A percentile compares a stretch with the other conserved stretches of the same genome.
Conservation (phyloP, 257 asterid genomes). For the Sherardia arvensis region DNA sequence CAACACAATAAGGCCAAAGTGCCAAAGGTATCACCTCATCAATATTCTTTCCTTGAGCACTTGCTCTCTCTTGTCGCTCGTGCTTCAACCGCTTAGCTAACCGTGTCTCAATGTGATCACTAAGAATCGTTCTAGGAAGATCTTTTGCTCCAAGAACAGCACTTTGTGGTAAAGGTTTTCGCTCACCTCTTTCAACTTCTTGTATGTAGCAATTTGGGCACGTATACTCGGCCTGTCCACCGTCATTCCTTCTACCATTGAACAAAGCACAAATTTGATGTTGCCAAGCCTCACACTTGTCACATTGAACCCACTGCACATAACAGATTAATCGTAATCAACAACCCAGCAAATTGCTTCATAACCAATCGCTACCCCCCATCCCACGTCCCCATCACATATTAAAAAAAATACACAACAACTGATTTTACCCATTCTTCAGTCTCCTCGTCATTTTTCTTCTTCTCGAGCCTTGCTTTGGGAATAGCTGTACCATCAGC, state of each 20-base stretch:
- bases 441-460: conserved; percentile 86
- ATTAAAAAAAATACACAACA: neutral
- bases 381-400: neutral
- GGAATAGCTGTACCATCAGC: conserved; percentile 65
- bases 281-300: conserved; percentile 99
- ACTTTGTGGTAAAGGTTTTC: conserved; percentile 76
- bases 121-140: conserved; percentile 82
- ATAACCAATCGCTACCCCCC: neutral
- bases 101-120: conserved; percentile 90
- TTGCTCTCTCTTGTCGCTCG: conserved; percentile 86
- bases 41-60: conserved; percentile 57
- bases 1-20: neutral
- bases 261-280: conserved; percentile 97
- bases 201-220: conserved; percentile 89
- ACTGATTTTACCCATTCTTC: conserved; percentile 75
- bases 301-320: conserved; percentile 99
- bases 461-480: conserved; percentile 80
- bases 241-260: conserved; percentile 95
- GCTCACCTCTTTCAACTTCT: conserved; percentile 95
- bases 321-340: conserved; percentile 18
- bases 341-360: conserved; percentile 7
- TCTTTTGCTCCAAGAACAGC: conserved; percentile 99
- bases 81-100: conserved; percentile 58
- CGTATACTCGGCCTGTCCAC: conserved; percentile 98
- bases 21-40: conserved; percentile 63